Evolutionary conservation across 148 eudicot genomes (phyloP).

Genomic region (Rhododendron ferrugineum): DNA sequence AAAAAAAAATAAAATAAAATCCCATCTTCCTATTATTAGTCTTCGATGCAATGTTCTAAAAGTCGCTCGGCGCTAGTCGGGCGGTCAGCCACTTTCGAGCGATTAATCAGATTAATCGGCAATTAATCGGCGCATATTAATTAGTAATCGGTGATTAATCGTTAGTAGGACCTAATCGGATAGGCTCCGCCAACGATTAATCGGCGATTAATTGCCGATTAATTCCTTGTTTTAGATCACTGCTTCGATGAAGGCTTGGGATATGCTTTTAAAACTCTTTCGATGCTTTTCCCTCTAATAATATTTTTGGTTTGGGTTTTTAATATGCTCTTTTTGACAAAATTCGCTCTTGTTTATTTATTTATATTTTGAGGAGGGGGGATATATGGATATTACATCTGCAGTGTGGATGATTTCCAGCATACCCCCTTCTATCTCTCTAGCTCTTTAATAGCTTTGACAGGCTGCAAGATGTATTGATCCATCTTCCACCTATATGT

Average conservation of each 20-base stretch:
- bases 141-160: too few relatives aligned
- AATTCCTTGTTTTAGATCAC: too few relatives aligned
- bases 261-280: background rate
- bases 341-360: background rate
- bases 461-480: background rate
- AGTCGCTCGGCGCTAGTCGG: too few relatives aligned
- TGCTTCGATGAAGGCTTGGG: background rate
- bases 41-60: too few relatives aligned
- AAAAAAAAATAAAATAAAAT: background rate
- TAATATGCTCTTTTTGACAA: background rate
- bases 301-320: background rate
- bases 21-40: background rate
- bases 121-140: too few relatives aligned
- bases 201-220: too few relatives aligned
- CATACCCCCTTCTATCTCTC: background rate
- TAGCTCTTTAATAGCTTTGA: background rate
- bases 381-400: background rate
- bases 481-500: constrained; percentile 5
- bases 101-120: too few relatives aligned
- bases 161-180: too few relatives aligned
- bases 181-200: too few relatives aligned
- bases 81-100: too few relatives aligned
- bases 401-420: background rate
- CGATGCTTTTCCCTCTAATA: background rate
- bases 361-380: background rate